Conservation (phyloP, 106 monocot genomes). For the Posidonia australis region DNA sequence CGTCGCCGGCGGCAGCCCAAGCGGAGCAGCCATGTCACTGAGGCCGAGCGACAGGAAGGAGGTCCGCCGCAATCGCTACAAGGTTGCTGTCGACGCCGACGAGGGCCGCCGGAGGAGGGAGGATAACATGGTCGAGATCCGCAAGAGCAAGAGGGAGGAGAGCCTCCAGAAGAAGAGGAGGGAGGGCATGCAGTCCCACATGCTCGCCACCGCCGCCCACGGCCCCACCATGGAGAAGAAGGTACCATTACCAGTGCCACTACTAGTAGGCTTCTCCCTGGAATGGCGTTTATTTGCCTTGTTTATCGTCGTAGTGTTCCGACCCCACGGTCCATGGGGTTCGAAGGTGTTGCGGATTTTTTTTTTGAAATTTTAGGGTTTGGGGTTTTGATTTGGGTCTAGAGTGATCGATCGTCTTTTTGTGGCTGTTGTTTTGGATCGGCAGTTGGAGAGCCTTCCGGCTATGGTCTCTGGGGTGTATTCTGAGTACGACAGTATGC, state of each 20-base stretch:
- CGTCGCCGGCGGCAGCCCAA: not conserved
- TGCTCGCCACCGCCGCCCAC: not conserved
- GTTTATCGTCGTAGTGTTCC: too few relatives aligned
- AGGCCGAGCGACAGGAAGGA: slow-evolving; percentile 51
- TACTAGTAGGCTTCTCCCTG: too few relatives aligned
- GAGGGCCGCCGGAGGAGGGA: slow-evolving; percentile 57
- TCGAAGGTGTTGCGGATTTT: too few relatives aligned
- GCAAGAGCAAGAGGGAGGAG: slow-evolving; percentile 44
- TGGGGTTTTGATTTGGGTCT: too few relatives aligned
- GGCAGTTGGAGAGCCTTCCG: slow-evolving; percentile 32
- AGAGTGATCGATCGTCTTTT: too few relatives aligned
- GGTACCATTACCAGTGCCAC: too few relatives aligned
- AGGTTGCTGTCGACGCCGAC: slow-evolving; percentile 61
- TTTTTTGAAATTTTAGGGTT: too few relatives aligned
- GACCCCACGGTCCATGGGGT: too few relatives aligned
- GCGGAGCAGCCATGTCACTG: slow-evolving; percentile 34
- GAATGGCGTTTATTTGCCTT: too few relatives aligned
- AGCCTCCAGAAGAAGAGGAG: slow-evolving; percentile 30
- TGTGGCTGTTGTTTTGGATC: not conserved
- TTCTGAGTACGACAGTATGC: slow-evolving; percentile 22
- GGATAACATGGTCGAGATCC: slow-evolving; percentile 61
- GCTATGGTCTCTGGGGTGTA: slow-evolving; percentile 28
- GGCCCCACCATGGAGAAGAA: slow-evolving; percentile 5
- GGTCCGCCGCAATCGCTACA: slow-evolving; percentile 51
- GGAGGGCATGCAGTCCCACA: slow-evolving; percentile 21